phyloP scores from a whole-genome alignment of 352 stramenopile genomes.

The Paralagenidium karlingii region DNA sequence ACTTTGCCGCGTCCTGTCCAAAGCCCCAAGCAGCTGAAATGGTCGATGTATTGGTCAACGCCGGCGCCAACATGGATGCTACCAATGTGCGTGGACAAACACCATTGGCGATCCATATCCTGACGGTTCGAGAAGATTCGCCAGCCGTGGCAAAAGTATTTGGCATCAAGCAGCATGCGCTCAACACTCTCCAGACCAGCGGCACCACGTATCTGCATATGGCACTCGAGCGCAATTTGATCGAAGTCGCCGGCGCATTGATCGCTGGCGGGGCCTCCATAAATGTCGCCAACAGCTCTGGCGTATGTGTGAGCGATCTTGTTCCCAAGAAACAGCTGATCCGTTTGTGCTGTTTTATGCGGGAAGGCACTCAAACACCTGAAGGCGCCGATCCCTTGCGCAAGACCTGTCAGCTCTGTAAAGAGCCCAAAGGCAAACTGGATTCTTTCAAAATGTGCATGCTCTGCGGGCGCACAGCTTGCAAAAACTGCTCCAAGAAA shows the following conservation, averaged over 20 bases:
- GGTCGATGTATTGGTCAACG: slow-evolving; percentile 50
- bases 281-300: slow-evolving; percentile 69
- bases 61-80: slow-evolving; percentile 41
- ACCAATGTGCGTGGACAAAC: slow-evolving; percentile 76
- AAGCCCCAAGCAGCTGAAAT: slow-evolving; percentile 28
- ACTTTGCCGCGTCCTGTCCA: slow-evolving; percentile 48
- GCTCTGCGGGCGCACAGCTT: slow-evolving; percentile 61
- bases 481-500: slow-evolving; percentile 77
- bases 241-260: slow-evolving; percentile 51
- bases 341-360: slow-evolving; percentile 67
- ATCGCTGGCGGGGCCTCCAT: slow-evolving; percentile 67
- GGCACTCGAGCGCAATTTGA: slow-evolving; percentile 48
- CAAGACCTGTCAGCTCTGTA: slow-evolving; percentile 74
- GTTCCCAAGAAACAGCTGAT: slow-evolving; percentile 65
- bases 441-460: slow-evolving; percentile 64
- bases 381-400: slow-evolving; percentile 23
- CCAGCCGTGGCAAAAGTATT: slow-evolving; percentile 31
- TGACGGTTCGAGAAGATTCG: slow-evolving; percentile 54
- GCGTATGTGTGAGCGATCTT: slow-evolving; percentile 66
- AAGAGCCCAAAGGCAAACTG: slow-evolving; percentile 57
- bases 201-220: slow-evolving; percentile 66
- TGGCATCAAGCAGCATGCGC: slow-evolving; percentile 17
- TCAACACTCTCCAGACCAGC: not conserved
- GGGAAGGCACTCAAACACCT: slow-evolving; percentile 47
- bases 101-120: slow-evolving; percentile 71